phyloP scores from a whole-genome alignment of 768 basidiomycete genomes.

The Cyclocybe cylindracea region DNA sequence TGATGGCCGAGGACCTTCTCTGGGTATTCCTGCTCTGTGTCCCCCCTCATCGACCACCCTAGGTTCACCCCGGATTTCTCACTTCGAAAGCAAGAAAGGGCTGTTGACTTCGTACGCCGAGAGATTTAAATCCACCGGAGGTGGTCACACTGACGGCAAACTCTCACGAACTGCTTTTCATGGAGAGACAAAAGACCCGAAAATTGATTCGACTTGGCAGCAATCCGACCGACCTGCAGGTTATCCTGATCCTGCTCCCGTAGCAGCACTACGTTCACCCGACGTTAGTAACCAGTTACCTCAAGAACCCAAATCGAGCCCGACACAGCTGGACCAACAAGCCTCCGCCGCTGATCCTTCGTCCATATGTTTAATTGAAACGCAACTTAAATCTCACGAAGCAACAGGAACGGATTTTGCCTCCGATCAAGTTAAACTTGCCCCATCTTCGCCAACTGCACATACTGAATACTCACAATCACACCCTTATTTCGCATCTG shows the following conservation, averaged over 20 bases:
- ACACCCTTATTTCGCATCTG: slow-evolving; percentile 22
- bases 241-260: slow-evolving; percentile 3
- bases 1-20: no score
- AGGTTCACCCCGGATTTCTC: slow-evolving; percentile 12
- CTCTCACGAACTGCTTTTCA: slow-evolving; percentile 16
- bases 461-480: slow-evolving; percentile 22
- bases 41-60: slow-evolving; percentile 4
- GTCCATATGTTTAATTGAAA: slow-evolving; percentile 7
- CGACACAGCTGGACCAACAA: slow-evolving; percentile 1
- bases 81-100: slow-evolving; percentile 11
- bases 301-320: no score
- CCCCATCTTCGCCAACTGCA: slow-evolving; percentile 17
- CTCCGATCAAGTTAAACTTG: slow-evolving; percentile 19
- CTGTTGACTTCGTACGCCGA: slow-evolving; percentile 8
- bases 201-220: not conserved
- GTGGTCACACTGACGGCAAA: slow-evolving; percentile 20
- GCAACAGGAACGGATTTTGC: slow-evolving; percentile 16
- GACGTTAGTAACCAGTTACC: no score
- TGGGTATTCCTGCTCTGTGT: no score
- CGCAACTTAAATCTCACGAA: slow-evolving; percentile 17
- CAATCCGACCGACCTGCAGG: slow-evolving; percentile 10
- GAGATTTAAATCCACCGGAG: slow-evolving; percentile 18
- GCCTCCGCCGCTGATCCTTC: slow-evolving; percentile 6
- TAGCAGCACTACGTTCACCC: no score
- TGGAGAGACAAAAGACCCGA: slow-evolving; percentile 6